These are phyloP conservation scores for Leishmania arabica DNA, from an alignment of 208 protist genomes.

Conservation along the genomic window DNA sequence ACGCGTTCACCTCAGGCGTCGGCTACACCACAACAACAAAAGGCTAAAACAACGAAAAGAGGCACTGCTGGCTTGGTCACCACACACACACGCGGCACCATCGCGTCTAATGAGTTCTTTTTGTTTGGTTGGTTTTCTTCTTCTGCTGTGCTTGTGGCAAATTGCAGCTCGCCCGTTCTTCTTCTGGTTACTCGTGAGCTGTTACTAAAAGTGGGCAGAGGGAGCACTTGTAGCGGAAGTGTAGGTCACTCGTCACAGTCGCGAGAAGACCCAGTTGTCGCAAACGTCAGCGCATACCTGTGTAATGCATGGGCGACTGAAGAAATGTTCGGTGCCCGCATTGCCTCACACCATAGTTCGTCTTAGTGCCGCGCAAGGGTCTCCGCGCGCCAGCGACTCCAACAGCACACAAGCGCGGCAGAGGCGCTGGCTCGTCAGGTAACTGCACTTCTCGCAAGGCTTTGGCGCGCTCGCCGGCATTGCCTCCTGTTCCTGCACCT, in stretches of 20 bases:
- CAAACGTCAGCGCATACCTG: too few species aligned
- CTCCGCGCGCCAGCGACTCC: constrained; percentile 78
- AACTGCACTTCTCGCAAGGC: constrained; percentile 88
- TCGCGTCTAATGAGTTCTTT: background rate
- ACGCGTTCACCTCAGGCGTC: background rate
- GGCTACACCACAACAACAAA: too few species aligned
- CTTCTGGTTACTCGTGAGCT: background rate
- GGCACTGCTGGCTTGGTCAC: background rate
- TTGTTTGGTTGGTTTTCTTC: background rate
- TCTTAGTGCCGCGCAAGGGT: constrained; percentile 48
- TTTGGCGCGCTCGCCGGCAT: constrained; percentile 37
- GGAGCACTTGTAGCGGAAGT: background rate
- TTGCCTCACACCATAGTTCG: constrained; percentile 17
- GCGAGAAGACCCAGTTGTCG: background rate
- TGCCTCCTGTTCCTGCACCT: constrained; percentile 54
- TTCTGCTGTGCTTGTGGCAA: background rate
- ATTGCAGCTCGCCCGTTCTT: background rate
- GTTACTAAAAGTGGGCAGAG: background rate
- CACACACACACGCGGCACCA: background rate
- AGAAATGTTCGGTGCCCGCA: background rate
- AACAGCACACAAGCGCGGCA: constrained; percentile 96
- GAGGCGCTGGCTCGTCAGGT: constrained; percentile 90
- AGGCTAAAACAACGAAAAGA: background rate
- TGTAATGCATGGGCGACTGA: background rate
- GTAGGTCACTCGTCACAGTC: background rate